Evolutionary conservation across 345 rosid species (phyloP).

Genomic region (Anastatica hierochuntica): DNA sequence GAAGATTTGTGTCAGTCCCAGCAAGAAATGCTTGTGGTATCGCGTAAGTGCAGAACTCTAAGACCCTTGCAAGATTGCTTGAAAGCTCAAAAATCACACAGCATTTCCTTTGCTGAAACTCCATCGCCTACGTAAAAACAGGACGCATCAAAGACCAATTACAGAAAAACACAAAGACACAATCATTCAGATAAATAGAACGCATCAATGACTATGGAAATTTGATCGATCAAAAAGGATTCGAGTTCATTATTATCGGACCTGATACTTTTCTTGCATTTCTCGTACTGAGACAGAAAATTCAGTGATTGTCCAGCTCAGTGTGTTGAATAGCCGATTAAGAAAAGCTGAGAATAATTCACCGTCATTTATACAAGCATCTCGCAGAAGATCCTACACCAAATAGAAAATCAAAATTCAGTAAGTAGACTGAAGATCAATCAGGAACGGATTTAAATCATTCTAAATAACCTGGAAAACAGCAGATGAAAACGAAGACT

Average conservation of each 20-base stretch:
- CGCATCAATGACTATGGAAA: too few species aligned
- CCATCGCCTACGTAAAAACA: conserved; percentile 43
- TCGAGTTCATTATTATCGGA: not conserved
- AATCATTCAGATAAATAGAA: too few species aligned
- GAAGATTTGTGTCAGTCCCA: conserved; percentile 82
- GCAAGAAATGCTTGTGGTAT: conserved; percentile 74
- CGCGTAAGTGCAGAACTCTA: conserved; percentile 87
- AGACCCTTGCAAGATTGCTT: conserved; percentile 78
- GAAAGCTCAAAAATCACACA: conserved; percentile 84
- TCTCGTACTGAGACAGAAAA: conserved; percentile 89
- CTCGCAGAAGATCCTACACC: conserved; percentile 64
- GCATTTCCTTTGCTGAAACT: conserved; percentile 86
- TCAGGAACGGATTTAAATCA: too few species aligned
- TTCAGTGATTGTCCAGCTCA: conserved; percentile 98
- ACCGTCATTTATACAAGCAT: conserved; percentile 59
- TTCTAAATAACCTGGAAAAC: conserved; percentile 89
- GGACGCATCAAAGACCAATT: conserved; percentile 1
- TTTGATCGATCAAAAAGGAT: too few species aligned
- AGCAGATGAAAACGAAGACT: conserved; percentile 70
- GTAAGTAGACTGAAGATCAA: too few species aligned
- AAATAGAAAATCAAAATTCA: too few species aligned
- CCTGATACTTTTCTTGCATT: conserved; percentile 97
- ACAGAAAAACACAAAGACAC: too few species aligned
- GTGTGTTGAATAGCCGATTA: conserved; percentile 84
- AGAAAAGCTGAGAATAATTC: conserved; percentile 79